Conservation (phyloP, 129 eudicot genomes). For the Flaveria trinervia region DNA sequence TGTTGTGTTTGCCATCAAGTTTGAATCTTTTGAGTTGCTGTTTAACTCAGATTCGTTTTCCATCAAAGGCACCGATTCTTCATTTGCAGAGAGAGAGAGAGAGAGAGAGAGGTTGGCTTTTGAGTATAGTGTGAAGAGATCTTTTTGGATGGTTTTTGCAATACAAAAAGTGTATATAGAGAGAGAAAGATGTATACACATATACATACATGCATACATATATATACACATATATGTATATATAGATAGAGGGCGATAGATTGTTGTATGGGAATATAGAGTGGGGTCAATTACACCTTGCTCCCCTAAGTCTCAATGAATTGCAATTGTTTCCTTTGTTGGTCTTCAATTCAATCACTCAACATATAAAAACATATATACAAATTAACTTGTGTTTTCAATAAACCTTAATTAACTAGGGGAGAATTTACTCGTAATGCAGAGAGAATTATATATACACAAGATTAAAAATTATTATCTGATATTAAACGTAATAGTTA, state of each 20-base stretch:
- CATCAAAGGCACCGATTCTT: conserved; percentile 59
- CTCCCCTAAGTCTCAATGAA: conserved; percentile 26
- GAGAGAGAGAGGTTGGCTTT: conserved; percentile 23
- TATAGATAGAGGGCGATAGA: neutral
- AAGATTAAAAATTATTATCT: too few relatives aligned
- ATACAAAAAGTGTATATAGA: conserved; percentile 20
- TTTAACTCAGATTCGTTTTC: conserved; percentile 39
- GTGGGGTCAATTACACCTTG: conserved; percentile 42
- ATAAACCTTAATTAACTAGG: too few relatives aligned
- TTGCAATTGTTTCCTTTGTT: conserved; percentile 25
- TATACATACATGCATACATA: too few relatives aligned
- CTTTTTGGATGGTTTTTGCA: conserved; percentile 27
- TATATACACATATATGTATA: too few relatives aligned
- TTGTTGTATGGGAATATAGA: conserved; percentile 31
- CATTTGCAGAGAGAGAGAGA: conserved; percentile 39
- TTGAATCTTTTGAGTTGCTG: conserved; percentile 10
- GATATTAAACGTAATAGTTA: too few relatives aligned
- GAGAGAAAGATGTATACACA: neutral
- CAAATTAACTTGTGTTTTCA: neutral
- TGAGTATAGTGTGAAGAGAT: conserved; percentile 36
- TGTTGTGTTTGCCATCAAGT: conserved; percentile 39
- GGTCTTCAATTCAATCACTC: conserved; percentile 29
- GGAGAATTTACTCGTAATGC: too few relatives aligned
- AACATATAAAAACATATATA: conserved; percentile 9
- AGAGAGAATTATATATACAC: too few relatives aligned